Evolutionary conservation across 345 rosid genomes (phyloP), one percentile per base, ranked within the genome.

Genomic region (Lepidium sativum): DNA sequence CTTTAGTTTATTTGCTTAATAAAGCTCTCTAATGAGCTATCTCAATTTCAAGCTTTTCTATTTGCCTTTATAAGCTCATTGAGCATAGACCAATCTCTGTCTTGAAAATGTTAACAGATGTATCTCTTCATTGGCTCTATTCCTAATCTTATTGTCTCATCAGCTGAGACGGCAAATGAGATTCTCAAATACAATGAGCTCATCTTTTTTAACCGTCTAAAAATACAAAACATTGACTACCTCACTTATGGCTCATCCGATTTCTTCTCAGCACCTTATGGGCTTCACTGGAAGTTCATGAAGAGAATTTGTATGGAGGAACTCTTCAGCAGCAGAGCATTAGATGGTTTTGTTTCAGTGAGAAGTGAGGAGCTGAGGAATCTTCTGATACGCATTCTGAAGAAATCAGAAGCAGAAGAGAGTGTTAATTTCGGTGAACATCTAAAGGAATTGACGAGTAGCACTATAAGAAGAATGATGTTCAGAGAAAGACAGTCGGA

Each of bases 261-360:
- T 71, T 85, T 90, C 61, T 80, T 87, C 50, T 77, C 79, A n/a
- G 86, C 80, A 8, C 78, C 81, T 14, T 87, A 83, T 2, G 95
- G 95, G 0, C 72, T 81, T 6, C 75, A 79, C 54, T 90, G 95
- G 95, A 90, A 82, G 73, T 87, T 83, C 83, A 85, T 84, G 84
- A 87, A 85, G 79, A 83, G 80, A 53, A 74, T 90, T 1, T 84
- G 90, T 79, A 84, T 84, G 95, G 67, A 79, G 21, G 80, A 81
- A 42, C 79, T 90, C 35, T 83, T 87, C 4, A 86, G 84, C 13
- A 77, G 82, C 33, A 76, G 75, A 37, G 79, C 77, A 0, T 66
- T 84, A 6, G 84, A 86, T 32, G 79, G 70, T 47, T 71, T 81
- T 59, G 73, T 25, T 8, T 80, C 77, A 0, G 64, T 86, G 0